Conservation (phyloP, 148 eudicot species). For the Rhododendron henanense region DNA sequence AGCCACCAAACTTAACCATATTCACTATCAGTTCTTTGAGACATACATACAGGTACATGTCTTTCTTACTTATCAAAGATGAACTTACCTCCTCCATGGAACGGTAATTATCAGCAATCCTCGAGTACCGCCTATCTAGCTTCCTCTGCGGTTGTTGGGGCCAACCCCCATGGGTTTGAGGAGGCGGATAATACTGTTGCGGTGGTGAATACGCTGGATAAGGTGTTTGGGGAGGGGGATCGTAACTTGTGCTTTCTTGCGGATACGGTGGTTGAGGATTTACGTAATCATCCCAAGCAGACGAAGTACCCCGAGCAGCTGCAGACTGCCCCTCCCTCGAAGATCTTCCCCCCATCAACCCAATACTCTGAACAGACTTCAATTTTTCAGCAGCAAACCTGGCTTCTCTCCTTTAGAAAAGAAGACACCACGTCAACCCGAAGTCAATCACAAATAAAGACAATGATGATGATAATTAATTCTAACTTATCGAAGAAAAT, state of each 20-base stretch:
- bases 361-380: background rate
- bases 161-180: slow-evolving; percentile 22
- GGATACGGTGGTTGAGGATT: slow-evolving; percentile 40
- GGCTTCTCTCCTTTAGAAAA: no score
- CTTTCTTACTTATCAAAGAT: background rate
- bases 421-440: no score
- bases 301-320: slow-evolving; percentile 20
- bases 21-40: background rate
- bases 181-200: slow-evolving; percentile 30
- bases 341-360: slow-evolving; percentile 52
- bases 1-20: background rate
- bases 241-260: slow-evolving; percentile 29
- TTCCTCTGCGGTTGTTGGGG: slow-evolving; percentile 42
- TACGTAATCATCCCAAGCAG: slow-evolving; percentile 27
- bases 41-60: background rate
- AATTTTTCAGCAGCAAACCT: slow-evolving; percentile 4
- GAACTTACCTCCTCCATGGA: slow-evolving; percentile 79
- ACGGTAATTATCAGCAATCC: slow-evolving; percentile 79
- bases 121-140: slow-evolving; percentile 74
- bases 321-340: slow-evolving; percentile 40
- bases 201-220: slow-evolving; percentile 38
- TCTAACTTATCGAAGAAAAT: no score
- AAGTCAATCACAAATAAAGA: no score
- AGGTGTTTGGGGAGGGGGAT: slow-evolving; percentile 27
- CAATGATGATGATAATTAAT: no score